Conservation (phyloP, 2,329 filamentous ascomycete genomes). For the Colletotrichum agaves region DNA sequence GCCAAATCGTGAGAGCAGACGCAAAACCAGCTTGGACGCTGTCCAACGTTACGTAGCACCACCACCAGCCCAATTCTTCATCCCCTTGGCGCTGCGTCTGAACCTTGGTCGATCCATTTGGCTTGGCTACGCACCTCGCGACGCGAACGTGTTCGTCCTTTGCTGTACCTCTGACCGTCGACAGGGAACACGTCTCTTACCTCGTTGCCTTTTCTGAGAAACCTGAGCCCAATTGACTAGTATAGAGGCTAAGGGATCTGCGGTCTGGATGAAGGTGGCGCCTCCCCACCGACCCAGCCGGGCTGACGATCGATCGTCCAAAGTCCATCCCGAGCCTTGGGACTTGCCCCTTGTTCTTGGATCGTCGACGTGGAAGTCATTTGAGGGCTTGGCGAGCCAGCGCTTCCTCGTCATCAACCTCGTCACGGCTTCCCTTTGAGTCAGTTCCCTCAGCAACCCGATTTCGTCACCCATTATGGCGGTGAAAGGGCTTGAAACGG, state of each 20-base stretch:
- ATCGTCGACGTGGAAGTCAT: slow-evolving; percentile 3
- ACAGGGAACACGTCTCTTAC: neutral
- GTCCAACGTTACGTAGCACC: slow-evolving; percentile 3
- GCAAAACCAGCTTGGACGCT: neutral
- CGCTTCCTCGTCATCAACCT: neutral
- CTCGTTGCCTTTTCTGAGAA: slow-evolving; percentile 3
- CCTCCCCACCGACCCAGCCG: neutral
- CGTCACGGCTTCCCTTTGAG: neutral
- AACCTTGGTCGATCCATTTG: neutral
- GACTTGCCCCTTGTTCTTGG: slow-evolving; percentile 1
- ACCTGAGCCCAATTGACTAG: neutral
- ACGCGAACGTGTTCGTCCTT: neutral
- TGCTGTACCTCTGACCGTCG: neutral
- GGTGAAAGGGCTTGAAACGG: slow-evolving; percentile 30
- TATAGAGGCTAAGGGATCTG: neutral
- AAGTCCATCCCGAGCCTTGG: neutral
- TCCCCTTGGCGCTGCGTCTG: neutral
- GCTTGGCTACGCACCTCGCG: neutral
- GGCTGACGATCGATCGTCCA: slow-evolving; percentile 3
- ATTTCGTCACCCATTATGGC: neutral
- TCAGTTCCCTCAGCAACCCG: slow-evolving; percentile 11
- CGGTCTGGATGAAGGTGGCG: neutral
- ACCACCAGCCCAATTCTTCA: neutral
- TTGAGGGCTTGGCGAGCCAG: neutral
- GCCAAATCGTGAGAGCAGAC: neutral